phyloP scores from a whole-genome alignment of 1,139 yeast genomes.

The Debaryomyces sp. region DNA sequence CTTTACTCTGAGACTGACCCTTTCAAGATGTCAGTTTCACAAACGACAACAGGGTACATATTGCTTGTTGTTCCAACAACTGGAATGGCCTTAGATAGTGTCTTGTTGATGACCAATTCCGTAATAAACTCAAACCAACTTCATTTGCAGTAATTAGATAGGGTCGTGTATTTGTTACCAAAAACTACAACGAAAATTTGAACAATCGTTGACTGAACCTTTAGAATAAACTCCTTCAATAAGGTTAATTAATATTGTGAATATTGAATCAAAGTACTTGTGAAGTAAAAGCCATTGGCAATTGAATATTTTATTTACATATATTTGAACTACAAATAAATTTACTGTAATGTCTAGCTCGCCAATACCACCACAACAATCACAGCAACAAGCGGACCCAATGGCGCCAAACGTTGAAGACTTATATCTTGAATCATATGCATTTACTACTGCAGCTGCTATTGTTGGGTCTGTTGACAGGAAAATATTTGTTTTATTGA shows the following conservation, averaged over 20 bases:
- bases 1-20: too few relatives aligned
- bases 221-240: background rate
- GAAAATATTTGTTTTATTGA: slow-evolving; percentile 78
- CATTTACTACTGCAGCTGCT: slow-evolving; percentile 97
- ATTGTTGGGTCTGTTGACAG: slow-evolving; percentile 93
- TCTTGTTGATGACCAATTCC: background rate
- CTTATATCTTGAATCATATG: slow-evolving; percentile 66
- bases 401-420: slow-evolving; percentile 47
- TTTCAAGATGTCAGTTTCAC: too few relatives aligned
- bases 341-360: slow-evolving; percentile 18
- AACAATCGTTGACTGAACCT: background rate
- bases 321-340: background rate
- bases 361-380: slow-evolving; percentile 19
- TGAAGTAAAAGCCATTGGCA: background rate
- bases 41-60: too few relatives aligned
- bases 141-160: slow-evolving; percentile 4
- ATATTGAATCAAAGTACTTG: slow-evolving; percentile 2
- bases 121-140: background rate
- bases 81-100: background rate
- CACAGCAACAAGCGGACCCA: slow-evolving; percentile 19
- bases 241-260: slow-evolving; percentile 1
- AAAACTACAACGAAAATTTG: slow-evolving; percentile 4
- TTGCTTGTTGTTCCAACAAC: too few relatives aligned
- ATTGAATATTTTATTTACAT: background rate
- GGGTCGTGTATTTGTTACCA: background rate